These are phyloP conservation scores for Starmerella floris DNA, from an alignment of 805 yeast genomes.

Conservation along the genomic window DNA sequence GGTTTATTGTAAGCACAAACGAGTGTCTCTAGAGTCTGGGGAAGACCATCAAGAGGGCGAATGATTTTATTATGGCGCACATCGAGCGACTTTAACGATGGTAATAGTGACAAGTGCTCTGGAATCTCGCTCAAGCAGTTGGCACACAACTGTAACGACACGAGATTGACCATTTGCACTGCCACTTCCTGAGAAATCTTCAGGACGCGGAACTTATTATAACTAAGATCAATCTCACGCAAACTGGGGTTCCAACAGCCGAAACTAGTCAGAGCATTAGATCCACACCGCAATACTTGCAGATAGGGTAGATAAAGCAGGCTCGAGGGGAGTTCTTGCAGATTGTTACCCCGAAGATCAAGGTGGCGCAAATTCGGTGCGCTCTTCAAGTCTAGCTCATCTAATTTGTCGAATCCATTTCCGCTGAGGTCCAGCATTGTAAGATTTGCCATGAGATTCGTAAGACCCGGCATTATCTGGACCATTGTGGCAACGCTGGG, in stretches of 20 bases:
- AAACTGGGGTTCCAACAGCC: slow-evolving; percentile 40
- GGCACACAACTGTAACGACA: slow-evolving; percentile 67
- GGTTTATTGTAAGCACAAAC: slow-evolving; percentile 21
- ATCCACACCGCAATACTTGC: slow-evolving; percentile 16
- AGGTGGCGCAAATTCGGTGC: slow-evolving; percentile 40
- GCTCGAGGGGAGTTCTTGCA: slow-evolving; percentile 38
- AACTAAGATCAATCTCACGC: slow-evolving; percentile 57
- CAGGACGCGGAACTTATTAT: slow-evolving; percentile 43
- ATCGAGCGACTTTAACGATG: slow-evolving; percentile 57
- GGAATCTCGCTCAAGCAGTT: slow-evolving; percentile 58
- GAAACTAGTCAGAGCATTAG: slow-evolving; percentile 36
- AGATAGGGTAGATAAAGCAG: slow-evolving; percentile 11
- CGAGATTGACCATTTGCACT: slow-evolving; percentile 44
- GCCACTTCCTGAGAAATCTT: slow-evolving; percentile 32
- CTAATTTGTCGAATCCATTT: slow-evolving; percentile 48
- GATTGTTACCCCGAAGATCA: slow-evolving; percentile 67
- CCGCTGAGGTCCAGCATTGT: slow-evolving; percentile 60
- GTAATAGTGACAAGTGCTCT: slow-evolving; percentile 42
- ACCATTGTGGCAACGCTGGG: neutral
- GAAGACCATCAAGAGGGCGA: slow-evolving; percentile 29
- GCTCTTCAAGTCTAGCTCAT: slow-evolving; percentile 35
- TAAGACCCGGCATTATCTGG: neutral
- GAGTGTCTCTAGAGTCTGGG: slow-evolving; percentile 20
- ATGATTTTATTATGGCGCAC: slow-evolving; percentile 43
- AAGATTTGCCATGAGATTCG: slow-evolving; percentile 32